A percentile compares a stretch with the other conserved stretches of the same genome.
Conservation (phyloP, 139 green algal genomes). For the Mychonastes homosphaera region DNA sequence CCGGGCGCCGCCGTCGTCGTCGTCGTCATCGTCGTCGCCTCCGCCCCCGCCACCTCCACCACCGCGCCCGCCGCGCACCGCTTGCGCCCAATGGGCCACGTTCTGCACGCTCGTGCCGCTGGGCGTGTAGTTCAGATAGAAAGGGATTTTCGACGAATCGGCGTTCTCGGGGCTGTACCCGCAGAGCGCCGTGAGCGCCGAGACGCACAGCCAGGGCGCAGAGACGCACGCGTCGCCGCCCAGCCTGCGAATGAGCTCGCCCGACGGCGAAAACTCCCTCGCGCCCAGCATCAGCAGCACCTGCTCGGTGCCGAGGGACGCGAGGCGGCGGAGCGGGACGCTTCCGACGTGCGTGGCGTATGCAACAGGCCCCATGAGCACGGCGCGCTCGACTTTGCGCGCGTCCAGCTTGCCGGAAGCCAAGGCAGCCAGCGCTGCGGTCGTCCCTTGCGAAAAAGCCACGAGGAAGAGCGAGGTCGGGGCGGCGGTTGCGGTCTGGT, state of each 20-base stretch:
- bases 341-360: constrained; percentile 28
- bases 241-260: constrained; percentile 5
- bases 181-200: constrained; percentile 18
- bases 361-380: constrained; percentile 39
- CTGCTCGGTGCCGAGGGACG: constrained; percentile 20
- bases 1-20: constrained; percentile 1
- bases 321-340: constrained; percentile 24
- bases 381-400: constrained; percentile 9
- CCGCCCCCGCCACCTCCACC: neutral
- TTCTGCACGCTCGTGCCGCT: constrained; percentile 34
- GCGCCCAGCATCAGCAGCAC: constrained; percentile 25
- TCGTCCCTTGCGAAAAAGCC: too few species aligned
- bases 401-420: neutral
- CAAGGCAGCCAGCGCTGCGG: neutral
- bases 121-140: constrained; percentile 37
- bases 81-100: constrained; percentile 47
- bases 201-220: constrained; percentile 18
- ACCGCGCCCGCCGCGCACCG: neutral
- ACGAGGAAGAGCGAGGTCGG: too few species aligned
- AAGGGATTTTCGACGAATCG: constrained; percentile 15
- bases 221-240: constrained; percentile 12
- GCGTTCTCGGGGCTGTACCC: constrained; percentile 22
- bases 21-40: neutral
- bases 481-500: too few species aligned
- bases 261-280: constrained; percentile 35